These are phyloP conservation scores for Penicillium salamii DNA, from an alignment of 495 filamentous ascomycete species.

Conservation along the genomic window DNA sequence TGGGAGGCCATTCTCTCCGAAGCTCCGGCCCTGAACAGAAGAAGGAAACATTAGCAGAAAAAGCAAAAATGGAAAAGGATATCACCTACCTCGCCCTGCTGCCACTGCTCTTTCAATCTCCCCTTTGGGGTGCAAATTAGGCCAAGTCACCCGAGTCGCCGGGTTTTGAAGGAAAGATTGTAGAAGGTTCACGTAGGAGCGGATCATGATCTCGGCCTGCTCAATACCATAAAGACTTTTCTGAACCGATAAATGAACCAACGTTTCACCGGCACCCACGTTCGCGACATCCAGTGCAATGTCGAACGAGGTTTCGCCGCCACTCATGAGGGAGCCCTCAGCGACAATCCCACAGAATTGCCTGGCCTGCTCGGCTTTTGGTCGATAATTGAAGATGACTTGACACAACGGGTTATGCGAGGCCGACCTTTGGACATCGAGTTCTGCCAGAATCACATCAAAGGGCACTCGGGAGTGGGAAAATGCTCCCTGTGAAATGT, in stretches of 20 bases:
- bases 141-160: slow-evolving; percentile 18
- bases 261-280: slow-evolving; percentile 7
- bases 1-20: slow-evolving; percentile 27
- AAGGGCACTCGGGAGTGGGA: slow-evolving; percentile 41
- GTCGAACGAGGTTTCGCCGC: slow-evolving; percentile 24
- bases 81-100: slow-evolving; percentile 9
- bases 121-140: slow-evolving; percentile 5
- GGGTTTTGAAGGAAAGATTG: slow-evolving; percentile 20
- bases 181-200: slow-evolving; percentile 29
- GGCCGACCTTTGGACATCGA: slow-evolving; percentile 31
- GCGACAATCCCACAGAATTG: slow-evolving; percentile 18
- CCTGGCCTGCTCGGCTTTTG: slow-evolving; percentile 12
- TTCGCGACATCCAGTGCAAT: slow-evolving; percentile 20
- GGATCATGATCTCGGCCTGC: slow-evolving; percentile 23
- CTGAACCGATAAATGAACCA: slow-evolving; percentile 16
- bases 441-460: slow-evolving; percentile 38
- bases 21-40: slow-evolving; percentile 17
- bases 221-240: slow-evolving; percentile 22
- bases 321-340: slow-evolving; percentile 14
- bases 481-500: slow-evolving; percentile 22
- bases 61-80: background rate
- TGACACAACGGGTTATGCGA: slow-evolving; percentile 39
- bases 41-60: background rate
- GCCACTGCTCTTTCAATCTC: slow-evolving; percentile 11
- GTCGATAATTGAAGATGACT: slow-evolving; percentile 40